Evolutionary conservation across 2,329 filamentous ascomycete species (phyloP).

Genomic region (Ascochyta rabiei): DNA sequence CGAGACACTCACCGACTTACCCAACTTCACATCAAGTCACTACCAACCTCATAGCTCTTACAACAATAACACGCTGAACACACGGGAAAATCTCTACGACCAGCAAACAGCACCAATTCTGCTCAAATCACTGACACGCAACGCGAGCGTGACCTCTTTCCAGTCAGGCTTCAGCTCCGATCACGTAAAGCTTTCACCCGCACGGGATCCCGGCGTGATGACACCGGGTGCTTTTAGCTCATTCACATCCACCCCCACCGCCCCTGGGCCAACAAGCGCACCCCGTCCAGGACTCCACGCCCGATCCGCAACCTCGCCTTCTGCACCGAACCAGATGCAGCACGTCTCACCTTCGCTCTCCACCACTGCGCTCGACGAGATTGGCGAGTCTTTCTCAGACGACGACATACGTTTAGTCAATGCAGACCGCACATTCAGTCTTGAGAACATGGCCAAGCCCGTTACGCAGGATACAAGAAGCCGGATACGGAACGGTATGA

Average conservation of each 20-base stretch:
- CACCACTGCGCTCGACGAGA: conserved; percentile 78
- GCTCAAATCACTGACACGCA: conserved; percentile 77
- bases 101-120: conserved; percentile 91
- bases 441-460: conserved; percentile 63
- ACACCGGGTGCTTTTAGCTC: conserved; percentile 63
- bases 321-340: conserved; percentile 55
- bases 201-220: conserved; percentile 58
- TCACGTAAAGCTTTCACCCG: conserved; percentile 61
- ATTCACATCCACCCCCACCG: conserved; percentile 33
- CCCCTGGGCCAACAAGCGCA: conserved; percentile 20
- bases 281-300: conserved; percentile 73
- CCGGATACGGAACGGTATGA: conserved; percentile 61
- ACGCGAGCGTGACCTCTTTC: conserved; percentile 75
- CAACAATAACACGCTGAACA: conserved; percentile 48
- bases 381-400: conserved; percentile 77
- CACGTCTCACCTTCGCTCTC: conserved; percentile 57
- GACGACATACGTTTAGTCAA: conserved; percentile 59
- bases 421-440: conserved; percentile 35
- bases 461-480: conserved; percentile 60
- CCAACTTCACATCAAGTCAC: conserved; percentile 41
- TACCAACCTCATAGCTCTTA: conserved; percentile 38
- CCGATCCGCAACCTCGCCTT: conserved; percentile 84
- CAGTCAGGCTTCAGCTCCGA: conserved; percentile 84
- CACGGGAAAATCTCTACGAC: conserved; percentile 81
- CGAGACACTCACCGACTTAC: conserved; percentile 41